Conservation (phyloP, 805 yeast genomes). For the Naumovozyma castellii region DNA sequence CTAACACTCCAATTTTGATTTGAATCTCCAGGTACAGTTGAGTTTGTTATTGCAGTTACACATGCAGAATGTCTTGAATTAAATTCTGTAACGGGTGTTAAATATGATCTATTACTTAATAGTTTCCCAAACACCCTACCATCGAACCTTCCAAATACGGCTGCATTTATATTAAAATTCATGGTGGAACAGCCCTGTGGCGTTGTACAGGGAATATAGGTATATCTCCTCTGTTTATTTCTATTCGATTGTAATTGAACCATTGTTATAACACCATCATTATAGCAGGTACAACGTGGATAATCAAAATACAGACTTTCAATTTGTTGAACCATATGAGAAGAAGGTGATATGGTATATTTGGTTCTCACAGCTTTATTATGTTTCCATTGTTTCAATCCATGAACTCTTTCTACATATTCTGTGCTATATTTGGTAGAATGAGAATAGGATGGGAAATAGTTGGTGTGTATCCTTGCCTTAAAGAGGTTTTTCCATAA, state of each 20-base stretch:
- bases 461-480: slow-evolving; percentile 20
- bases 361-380: slow-evolving; percentile 28
- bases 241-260: slow-evolving; percentile 23
- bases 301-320: slow-evolving; percentile 27
- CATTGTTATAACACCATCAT: slow-evolving; percentile 29
- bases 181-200: slow-evolving; percentile 32
- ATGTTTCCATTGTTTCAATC: slow-evolving; percentile 28
- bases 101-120: slow-evolving; percentile 26
- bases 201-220: slow-evolving; percentile 31
- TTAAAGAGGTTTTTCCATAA: slow-evolving; percentile 34
- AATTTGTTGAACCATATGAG: slow-evolving; percentile 9
- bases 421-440: slow-evolving; percentile 30
- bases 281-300: slow-evolving; percentile 29
- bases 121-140: slow-evolving; percentile 29
- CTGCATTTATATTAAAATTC: slow-evolving; percentile 28
- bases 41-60: slow-evolving; percentile 27
- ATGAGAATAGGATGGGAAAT: slow-evolving; percentile 33
- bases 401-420: slow-evolving; percentile 23
- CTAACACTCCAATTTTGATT: slow-evolving; percentile 23
- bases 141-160: slow-evolving; percentile 30
- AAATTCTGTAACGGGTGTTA: slow-evolving; percentile 28
- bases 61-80: slow-evolving; percentile 19
- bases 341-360: slow-evolving; percentile 24
- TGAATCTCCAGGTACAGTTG: slow-evolving; percentile 16
- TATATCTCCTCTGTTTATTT: slow-evolving; percentile 20